Percentiles rank a stretch among this genome's conserved stretches.
phyloP scores from a whole-genome alignment of 2,329 filamentous ascomycete species.

The Tympanopsis confertula region DNA sequence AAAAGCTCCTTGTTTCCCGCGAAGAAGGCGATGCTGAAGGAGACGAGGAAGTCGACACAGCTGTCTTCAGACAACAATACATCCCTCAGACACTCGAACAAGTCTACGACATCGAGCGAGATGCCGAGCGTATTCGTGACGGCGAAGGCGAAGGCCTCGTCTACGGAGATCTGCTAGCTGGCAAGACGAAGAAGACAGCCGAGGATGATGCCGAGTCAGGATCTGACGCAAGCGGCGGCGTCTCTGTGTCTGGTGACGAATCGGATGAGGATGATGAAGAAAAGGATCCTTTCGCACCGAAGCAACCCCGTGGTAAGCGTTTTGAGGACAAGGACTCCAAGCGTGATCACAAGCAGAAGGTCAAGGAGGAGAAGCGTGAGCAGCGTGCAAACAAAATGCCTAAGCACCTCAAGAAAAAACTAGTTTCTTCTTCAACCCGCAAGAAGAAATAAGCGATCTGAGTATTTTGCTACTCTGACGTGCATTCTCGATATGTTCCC shows the following conservation, averaged over 20 bases:
- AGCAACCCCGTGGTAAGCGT: constrained; percentile 61
- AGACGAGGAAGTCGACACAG: constrained; percentile 66
- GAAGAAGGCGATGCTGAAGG: constrained; percentile 38
- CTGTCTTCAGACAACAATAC: constrained; percentile 91
- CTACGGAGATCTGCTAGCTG: constrained; percentile 74
- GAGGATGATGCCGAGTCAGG: constrained; percentile 20
- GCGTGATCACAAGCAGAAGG: constrained; percentile 67
- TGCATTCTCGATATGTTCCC: neutral
- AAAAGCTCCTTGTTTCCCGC: constrained; percentile 53
- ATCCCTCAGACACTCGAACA: constrained; percentile 93
- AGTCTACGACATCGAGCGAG: constrained; percentile 90
- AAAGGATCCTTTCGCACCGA: constrained; percentile 41
- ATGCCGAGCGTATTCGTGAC: constrained; percentile 64
- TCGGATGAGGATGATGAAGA: constrained; percentile 27
- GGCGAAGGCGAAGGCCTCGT: constrained; percentile 69
- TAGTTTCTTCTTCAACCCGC: constrained; percentile 51
- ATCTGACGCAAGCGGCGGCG: constrained; percentile 28
- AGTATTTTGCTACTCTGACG: neutral
- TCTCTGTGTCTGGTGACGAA: constrained; percentile 31
- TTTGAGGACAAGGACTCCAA: constrained; percentile 68
- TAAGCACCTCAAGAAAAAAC: constrained; percentile 86
- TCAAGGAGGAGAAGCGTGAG: constrained; percentile 92
- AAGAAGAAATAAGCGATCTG: constrained; percentile 42
- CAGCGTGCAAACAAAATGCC: constrained; percentile 92
- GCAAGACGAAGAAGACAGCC: constrained; percentile 27